Evolutionary conservation across 2,329 filamentous ascomycete species (phyloP).

Genomic region (Fusarium nodosum): DNA sequence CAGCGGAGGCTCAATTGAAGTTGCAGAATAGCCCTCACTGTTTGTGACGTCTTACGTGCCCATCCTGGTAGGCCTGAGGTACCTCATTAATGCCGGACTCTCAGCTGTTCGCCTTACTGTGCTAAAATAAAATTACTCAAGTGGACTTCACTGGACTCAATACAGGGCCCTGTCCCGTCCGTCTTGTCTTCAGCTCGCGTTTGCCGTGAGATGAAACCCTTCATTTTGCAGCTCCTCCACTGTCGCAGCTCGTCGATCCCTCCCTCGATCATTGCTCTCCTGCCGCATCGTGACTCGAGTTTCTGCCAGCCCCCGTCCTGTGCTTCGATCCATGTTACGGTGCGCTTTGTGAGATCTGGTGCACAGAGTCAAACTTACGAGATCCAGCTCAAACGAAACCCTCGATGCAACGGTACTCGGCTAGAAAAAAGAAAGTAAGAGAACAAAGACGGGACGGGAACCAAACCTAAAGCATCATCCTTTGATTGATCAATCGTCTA

Average conservation of each 20-base stretch:
- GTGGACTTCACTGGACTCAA: constrained; percentile 5
- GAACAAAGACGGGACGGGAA: constrained; percentile 20
- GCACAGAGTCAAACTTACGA: constrained; percentile 45
- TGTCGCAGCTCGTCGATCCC: constrained; percentile 32
- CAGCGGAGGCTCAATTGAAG: constrained; percentile 5
- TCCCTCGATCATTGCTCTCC: constrained; percentile 32
- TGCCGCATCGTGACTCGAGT: constrained; percentile 33
- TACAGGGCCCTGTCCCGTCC: constrained; percentile 31
- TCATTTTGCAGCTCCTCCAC: constrained; percentile 32
- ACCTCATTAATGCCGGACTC: constrained; percentile 17
- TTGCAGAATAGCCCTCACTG: constrained; percentile 19
- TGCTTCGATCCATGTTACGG: constrained; percentile 47
- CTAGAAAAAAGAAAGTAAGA: constrained; percentile 21
- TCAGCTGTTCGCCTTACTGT: constrained; percentile 43
- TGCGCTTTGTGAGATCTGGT: constrained; percentile 46
- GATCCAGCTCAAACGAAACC: constrained; percentile 45
- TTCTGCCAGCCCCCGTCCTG: constrained; percentile 43
- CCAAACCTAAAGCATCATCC: constrained; percentile 17
- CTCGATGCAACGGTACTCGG: constrained; percentile 19
- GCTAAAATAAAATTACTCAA: constrained; percentile 26
- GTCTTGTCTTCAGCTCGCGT: constrained; percentile 43
- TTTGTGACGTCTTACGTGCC: constrained; percentile 35
- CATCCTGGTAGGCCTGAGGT: constrained; percentile 28
- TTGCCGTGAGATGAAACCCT: constrained; percentile 49
- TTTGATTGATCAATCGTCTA: not conserved